Conservation (phyloP, 2,329 filamentous ascomycete species). For the Botryotinia convoluta region DNA sequence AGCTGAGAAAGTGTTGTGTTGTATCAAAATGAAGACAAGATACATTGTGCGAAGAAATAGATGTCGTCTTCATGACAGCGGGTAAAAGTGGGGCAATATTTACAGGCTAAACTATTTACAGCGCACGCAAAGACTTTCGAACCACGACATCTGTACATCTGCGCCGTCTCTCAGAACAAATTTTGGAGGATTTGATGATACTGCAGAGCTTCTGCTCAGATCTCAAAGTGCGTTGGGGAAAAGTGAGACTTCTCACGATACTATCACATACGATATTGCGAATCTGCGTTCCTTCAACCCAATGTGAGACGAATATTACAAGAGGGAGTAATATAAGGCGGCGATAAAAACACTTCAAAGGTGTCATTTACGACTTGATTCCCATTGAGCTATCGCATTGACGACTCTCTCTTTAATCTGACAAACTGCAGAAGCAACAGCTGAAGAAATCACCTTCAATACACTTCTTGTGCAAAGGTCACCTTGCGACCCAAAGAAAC, state of each 20-base stretch:
- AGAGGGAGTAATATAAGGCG: not conserved
- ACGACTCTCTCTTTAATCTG: no score
- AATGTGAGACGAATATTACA: not conserved
- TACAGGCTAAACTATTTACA: not conserved
- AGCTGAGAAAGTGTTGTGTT: not conserved
- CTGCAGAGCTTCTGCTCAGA: not conserved
- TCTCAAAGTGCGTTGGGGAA: not conserved
- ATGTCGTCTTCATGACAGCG: not conserved
- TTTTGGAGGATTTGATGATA: no score
- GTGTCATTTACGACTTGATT: accelerated
- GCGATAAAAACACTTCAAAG: accelerated
- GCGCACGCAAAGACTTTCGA: not conserved
- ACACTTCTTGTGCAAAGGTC: no score
- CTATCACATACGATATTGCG: not conserved
- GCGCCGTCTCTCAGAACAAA: not conserved
- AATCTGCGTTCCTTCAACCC: not conserved
- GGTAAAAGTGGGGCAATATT: not conserved
- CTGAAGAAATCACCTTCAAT: no score
- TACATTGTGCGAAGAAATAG: not conserved
- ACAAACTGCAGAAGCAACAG: no score
- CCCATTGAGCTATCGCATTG: not conserved
- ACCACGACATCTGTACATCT: not conserved
- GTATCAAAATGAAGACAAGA: not conserved
- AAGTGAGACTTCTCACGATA: not conserved
- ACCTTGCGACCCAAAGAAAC: not conserved